phyloP scores from a whole-genome alignment of 2,329 filamentous ascomycete genomes.

The Epicoccum nigrum region DNA sequence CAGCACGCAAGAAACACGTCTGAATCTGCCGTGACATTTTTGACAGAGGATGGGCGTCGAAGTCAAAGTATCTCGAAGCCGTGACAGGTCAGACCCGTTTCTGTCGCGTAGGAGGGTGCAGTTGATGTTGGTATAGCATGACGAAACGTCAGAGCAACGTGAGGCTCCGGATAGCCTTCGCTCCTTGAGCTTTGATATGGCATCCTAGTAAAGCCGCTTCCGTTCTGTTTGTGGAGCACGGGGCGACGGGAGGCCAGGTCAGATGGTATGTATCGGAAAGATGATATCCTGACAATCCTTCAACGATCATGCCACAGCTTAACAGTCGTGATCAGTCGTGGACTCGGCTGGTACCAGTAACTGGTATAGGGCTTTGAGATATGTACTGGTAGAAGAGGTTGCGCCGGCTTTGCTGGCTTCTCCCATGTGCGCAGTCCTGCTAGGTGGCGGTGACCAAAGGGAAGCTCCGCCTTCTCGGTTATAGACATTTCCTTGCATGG shows the following conservation, averaged over 20 bases:
- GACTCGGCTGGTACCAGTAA: too few relatives aligned
- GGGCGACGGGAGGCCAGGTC: background rate
- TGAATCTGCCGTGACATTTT: too few relatives aligned
- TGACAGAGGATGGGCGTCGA: too few relatives aligned
- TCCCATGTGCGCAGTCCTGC: constrained; percentile 16
- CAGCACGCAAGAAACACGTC: too few relatives aligned
- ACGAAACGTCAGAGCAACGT: too few relatives aligned
- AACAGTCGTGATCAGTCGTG: background rate
- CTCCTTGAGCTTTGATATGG: background rate
- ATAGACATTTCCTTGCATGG: background rate
- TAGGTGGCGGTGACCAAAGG: constrained; percentile 7
- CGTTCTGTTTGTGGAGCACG: background rate
- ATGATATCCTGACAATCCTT: too few relatives aligned
- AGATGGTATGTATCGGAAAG: too few relatives aligned
- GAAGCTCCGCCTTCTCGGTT: background rate
- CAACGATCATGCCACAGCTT: background rate
- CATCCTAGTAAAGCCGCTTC: background rate
- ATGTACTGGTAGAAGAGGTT: background rate
- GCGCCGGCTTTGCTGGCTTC: constrained; percentile 1
- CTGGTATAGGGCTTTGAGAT: background rate
- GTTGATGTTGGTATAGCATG: too few relatives aligned
- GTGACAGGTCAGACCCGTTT: too few relatives aligned
- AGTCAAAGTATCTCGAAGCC: too few relatives aligned
- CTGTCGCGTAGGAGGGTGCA: too few relatives aligned
- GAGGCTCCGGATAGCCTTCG: background rate